A percentile compares a stretch with the other conserved stretches of the same genome.
Evolutionary conservation across 305 asterid species (phyloP).

Genomic region (Striga hermonthica): DNA sequence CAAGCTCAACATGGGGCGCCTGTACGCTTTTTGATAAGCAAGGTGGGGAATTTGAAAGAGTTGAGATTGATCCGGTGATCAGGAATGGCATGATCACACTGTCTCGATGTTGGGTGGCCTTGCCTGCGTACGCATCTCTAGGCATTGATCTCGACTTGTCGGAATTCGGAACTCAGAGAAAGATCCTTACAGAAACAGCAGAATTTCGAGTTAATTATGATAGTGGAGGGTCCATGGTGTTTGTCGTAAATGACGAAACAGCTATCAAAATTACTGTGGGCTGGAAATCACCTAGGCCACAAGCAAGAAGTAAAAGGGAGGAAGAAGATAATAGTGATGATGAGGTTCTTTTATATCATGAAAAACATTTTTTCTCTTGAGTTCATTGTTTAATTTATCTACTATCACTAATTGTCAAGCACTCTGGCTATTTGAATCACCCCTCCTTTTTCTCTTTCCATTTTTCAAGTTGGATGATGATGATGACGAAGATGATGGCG

Average conservation of each 20-base stretch:
- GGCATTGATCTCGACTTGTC: neutral
- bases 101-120: neutral
- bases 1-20: neutral
- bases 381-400: too few relatives aligned
- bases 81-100: neutral
- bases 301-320: too few relatives aligned
- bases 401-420: too few relatives aligned
- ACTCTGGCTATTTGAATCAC: too few relatives aligned
- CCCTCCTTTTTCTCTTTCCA: too few relatives aligned
- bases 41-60: neutral
- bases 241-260: neutral
- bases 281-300: neutral
- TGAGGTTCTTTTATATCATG: too few relatives aligned
- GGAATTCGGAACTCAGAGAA: neutral
- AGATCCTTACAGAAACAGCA: neutral
- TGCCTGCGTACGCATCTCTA: neutral
- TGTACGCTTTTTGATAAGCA: neutral
- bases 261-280: neutral
- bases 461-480: neutral
- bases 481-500: neutral
- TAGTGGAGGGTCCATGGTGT: neutral
- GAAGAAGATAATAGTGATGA: too few relatives aligned
- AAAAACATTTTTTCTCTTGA: too few relatives aligned
- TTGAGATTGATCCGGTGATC: neutral
- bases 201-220: neutral